phyloP scores from a whole-genome alignment of 371 early-diverging fungal genomes.

The Blyttiomyces sp. region DNA sequence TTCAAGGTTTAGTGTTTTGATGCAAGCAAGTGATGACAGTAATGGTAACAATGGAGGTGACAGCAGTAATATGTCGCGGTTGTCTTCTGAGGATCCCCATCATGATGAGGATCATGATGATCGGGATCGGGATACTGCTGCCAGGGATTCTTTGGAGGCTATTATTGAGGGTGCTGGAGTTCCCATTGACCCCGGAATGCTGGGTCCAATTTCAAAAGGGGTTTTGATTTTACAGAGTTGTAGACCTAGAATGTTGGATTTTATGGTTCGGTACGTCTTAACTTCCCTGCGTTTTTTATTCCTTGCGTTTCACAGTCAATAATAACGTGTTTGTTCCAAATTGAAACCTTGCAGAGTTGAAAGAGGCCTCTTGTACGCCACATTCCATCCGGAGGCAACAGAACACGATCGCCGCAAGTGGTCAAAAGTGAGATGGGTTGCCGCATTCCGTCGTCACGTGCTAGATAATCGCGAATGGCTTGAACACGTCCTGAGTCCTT shows the following conservation, averaged over 20 bases:
- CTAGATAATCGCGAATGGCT: slow-evolving; percentile 20
- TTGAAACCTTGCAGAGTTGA: slow-evolving; percentile 10
- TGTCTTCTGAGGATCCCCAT: not conserved
- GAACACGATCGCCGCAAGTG: not conserved
- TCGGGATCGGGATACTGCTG: slow-evolving; percentile 15
- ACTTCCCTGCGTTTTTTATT: not conserved
- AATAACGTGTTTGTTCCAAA: not conserved
- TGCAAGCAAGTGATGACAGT: not conserved
- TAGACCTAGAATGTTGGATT: slow-evolving; percentile 15
- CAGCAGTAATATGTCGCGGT: not conserved
- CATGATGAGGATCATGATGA: slow-evolving; percentile 10
- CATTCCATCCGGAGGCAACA: slow-evolving; percentile 6
- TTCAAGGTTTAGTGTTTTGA: not conserved
- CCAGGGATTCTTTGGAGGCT: slow-evolving; percentile 16
- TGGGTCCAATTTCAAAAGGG: slow-evolving; percentile 16
- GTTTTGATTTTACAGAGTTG: slow-evolving; percentile 10
- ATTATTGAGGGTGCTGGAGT: slow-evolving; percentile 21
- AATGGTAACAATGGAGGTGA: not conserved
- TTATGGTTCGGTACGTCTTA: slow-evolving; percentile 14
- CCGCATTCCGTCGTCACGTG: slow-evolving; percentile 14
- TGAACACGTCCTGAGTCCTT: slow-evolving; percentile 15
- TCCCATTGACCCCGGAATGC: slow-evolving; percentile 14
- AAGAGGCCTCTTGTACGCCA: slow-evolving; percentile 8
- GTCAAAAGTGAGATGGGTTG: slow-evolving; percentile 18
- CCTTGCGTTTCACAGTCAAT: not conserved